Evolutionary conservation across 768 basidiomycete genomes (phyloP), one percentile per base, ranked within the genome.

Genomic region (Suillus occidentalis): DNA sequence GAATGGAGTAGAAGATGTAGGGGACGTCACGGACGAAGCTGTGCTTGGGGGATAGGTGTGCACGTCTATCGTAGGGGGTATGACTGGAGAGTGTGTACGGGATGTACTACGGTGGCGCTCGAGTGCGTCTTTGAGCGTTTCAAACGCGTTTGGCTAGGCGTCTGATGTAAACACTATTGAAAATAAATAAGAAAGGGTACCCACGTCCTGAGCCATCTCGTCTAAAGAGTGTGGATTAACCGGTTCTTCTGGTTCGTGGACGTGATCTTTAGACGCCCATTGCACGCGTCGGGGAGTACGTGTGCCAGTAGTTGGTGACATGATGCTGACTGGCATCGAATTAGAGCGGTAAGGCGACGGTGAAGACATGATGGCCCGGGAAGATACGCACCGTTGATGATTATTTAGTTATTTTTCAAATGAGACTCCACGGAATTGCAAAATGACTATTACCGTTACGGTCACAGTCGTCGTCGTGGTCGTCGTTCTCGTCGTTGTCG

Each of bases 261-360:
- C 66, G 9, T 73, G 70, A n/a, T 72, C 70, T 31, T 67, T 67
- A 59, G 76, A 75, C 14, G 79, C 74, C 86, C 85, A 86, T 66
- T 87, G 85, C 3, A 87, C 83, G 56, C 81, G 84, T 28, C 82
- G 80, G 2, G 83, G 83, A 2, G 83, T 83, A 66, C 81, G 81
- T n/a, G 72, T 71, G 6, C 81, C 83, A 18, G 62, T 62, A 12
- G 43, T 43, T 1, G 66, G 53, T 2, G 68, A 65, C 75, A 76
- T 72, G 39, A 68, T 65, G 18, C 71, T 67, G 25, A 60, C 31
- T 12, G 63, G 66, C 10, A 67, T 50, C 14, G 64, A 31, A 8
- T 60, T 43, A 3, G 67, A 69, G 58, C 68, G 56, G 57, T 65
- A 61, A 6, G 43, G 50, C 50, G 52, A 31, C 9, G 52, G 31